Evolutionary conservation across 495 filamentous ascomycete genomes (phyloP).

Genomic region (Penicillium longicatenatum): DNA sequence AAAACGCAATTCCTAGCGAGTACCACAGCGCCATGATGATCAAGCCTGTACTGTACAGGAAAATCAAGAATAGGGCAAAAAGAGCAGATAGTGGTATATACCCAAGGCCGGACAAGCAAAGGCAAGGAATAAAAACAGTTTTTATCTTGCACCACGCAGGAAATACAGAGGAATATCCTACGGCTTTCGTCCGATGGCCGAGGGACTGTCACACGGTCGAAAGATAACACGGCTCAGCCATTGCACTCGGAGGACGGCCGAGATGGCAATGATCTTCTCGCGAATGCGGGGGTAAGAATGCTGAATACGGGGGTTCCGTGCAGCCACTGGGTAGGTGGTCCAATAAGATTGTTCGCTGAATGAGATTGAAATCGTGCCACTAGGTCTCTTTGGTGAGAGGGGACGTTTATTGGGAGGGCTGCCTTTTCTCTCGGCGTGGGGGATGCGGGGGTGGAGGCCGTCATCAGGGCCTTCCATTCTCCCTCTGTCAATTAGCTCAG

Average conservation of each 20-base stretch:
- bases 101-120: background rate
- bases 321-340: background rate
- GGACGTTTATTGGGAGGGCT: background rate
- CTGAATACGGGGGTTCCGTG: conserved; percentile 3
- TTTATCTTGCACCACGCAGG: background rate
- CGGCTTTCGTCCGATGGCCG: conserved; percentile 29
- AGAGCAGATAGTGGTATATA: background rate
- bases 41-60: background rate
- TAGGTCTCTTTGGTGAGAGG: background rate
- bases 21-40: conserved; percentile 44
- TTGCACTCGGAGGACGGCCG: conserved; percentile 35
- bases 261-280: conserved; percentile 23
- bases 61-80: background rate
- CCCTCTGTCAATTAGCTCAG: background rate
- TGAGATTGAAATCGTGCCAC: background rate
- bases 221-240: conserved; percentile 3
- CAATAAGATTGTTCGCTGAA: background rate
- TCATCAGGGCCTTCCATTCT: background rate
- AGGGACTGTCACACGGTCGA: conserved; percentile 18
- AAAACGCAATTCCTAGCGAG: conserved; percentile 52
- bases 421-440: conserved; percentile 8
- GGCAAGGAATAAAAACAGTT: background rate
- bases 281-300: conserved; percentile 17
- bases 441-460: conserved; percentile 17
- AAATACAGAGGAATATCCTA: background rate